A percentile compares a stretch with the other conserved stretches of the same genome.
Evolutionary conservation across 768 basidiomycete genomes (phyloP).

Genomic region (Russula dissimulans): DNA sequence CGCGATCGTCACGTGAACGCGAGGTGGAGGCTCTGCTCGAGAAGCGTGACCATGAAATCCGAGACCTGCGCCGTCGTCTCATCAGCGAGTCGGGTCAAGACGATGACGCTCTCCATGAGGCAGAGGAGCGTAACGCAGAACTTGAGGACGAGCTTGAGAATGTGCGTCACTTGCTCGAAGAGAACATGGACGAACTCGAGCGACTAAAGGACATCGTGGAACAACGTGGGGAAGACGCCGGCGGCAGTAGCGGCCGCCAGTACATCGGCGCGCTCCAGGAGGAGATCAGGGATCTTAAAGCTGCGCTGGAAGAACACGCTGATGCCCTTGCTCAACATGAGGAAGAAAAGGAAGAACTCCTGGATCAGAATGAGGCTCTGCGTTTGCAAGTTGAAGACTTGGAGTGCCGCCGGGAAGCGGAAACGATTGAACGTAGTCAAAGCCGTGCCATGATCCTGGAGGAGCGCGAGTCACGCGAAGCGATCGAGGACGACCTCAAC

Average conservation of each 20-base stretch:
- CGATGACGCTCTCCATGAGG: conserved; percentile 45
- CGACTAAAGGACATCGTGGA: conserved; percentile 62
- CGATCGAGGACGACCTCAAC: conserved; percentile 71
- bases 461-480: conserved; percentile 65
- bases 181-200: conserved; percentile 79
- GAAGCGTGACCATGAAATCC: conserved; percentile 60
- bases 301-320: conserved; percentile 47
- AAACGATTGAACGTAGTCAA: conserved; percentile 59
- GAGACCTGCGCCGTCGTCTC: conserved; percentile 51
- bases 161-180: conserved; percentile 59
- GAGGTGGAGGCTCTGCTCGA: conserved; percentile 72
- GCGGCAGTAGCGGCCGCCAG: conserved; percentile 34
- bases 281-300: conserved; percentile 54
- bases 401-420: conserved; percentile 51
- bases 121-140: conserved; percentile 53
- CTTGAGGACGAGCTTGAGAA: conserved; percentile 69
- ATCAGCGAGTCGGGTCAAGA: conserved; percentile 28
- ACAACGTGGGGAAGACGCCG: conserved; percentile 31
- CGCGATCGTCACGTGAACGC: conserved; percentile 44
- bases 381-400: conserved; percentile 59
- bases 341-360: conserved; percentile 65
- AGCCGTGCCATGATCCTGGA: conserved; percentile 64
- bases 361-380: conserved; percentile 55
- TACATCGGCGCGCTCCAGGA: conserved; percentile 50
- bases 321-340: conserved; percentile 47